Conservation (phyloP, 345 rosid genomes). For the Cochlearia excelsa region DNA sequence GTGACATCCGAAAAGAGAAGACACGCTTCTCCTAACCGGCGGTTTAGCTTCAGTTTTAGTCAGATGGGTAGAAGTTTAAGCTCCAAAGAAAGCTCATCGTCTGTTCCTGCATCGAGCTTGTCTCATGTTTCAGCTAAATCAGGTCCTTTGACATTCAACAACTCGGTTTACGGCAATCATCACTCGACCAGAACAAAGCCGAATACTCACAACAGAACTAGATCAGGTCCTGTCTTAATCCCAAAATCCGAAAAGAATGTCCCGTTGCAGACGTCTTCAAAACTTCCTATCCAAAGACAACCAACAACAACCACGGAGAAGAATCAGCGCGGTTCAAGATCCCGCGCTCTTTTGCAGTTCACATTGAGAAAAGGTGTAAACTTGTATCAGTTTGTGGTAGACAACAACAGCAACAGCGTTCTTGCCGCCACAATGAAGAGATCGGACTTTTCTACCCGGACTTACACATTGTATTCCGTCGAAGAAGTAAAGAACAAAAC, state of each 20-base stretch:
- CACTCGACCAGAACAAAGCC: slow-evolving; percentile 42
- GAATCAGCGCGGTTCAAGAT: slow-evolving; percentile 34
- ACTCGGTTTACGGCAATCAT: slow-evolving; percentile 34
- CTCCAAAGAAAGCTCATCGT: slow-evolving; percentile 59
- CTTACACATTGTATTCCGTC: slow-evolving; percentile 58
- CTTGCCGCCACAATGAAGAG: slow-evolving; percentile 67
- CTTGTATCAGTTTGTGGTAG: slow-evolving; percentile 64
- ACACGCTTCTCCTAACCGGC: slow-evolving; percentile 55
- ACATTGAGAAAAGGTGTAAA: slow-evolving; percentile 64
- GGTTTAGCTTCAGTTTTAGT: slow-evolving; percentile 83
- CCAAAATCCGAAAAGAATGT: slow-evolving; percentile 42
- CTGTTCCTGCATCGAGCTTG: slow-evolving; percentile 43
- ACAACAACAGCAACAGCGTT: slow-evolving; percentile 52
- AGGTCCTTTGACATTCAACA: slow-evolving; percentile 54
- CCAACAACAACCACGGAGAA: slow-evolving; percentile 22
- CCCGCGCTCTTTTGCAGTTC: slow-evolving; percentile 59
- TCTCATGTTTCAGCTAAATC: slow-evolving; percentile 52
- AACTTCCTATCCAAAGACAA: slow-evolving; percentile 22
- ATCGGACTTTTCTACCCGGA: slow-evolving; percentile 38
- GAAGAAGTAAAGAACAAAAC: slow-evolving; percentile 58
- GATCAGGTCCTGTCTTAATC: slow-evolving; percentile 67
- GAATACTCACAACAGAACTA: slow-evolving; percentile 43
- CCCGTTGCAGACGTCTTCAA: slow-evolving; percentile 35
- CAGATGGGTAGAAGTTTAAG: slow-evolving; percentile 78
- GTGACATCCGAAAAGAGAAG: slow-evolving; percentile 40